Evolutionary conservation across 139 green algal species (phyloP).

Genomic region (Chlorella sp.): DNA sequence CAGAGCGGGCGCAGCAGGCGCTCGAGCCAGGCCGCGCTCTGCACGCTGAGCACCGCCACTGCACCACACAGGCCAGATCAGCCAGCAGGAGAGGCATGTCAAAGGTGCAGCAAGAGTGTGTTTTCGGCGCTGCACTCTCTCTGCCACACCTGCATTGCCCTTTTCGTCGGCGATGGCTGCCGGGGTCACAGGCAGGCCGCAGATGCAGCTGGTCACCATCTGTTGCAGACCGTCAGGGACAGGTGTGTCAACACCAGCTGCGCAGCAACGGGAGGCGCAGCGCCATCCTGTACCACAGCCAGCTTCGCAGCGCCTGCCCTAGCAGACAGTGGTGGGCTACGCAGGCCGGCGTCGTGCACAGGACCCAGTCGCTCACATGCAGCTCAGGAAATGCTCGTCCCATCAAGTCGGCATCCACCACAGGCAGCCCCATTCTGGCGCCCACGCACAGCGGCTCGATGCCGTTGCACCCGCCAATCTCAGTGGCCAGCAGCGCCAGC

Average conservation of each 20-base stretch:
- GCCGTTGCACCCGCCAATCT: constrained; percentile 52
- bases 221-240: neutral
- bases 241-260: neutral
- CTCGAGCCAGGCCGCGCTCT: constrained; percentile 32
- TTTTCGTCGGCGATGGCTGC: constrained; percentile 50
- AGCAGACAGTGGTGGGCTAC: neutral
- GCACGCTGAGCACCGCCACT: constrained; percentile 16
- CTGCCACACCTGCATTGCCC: constrained; percentile 43
- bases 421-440: constrained; percentile 34
- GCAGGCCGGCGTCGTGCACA: neutral
- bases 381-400: constrained; percentile 54
- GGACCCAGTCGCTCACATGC: constrained; percentile 20
- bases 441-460: constrained; percentile 46
- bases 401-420: constrained; percentile 56
- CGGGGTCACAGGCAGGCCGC: constrained; percentile 27
- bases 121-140: constrained; percentile 1
- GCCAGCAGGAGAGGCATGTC: too few relatives aligned
- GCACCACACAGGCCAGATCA: neutral
- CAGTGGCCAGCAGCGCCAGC: neutral
- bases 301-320: neutral
- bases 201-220: constrained; percentile 48
- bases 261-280: neutral
- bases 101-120: too few relatives aligned
- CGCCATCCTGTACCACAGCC: neutral
- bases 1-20: constrained; percentile 41